A percentile compares a stretch with the other conserved stretches of the same genome.
phyloP scores from a whole-genome alignment of 139 green algal species.

The Closterium sp. region DNA sequence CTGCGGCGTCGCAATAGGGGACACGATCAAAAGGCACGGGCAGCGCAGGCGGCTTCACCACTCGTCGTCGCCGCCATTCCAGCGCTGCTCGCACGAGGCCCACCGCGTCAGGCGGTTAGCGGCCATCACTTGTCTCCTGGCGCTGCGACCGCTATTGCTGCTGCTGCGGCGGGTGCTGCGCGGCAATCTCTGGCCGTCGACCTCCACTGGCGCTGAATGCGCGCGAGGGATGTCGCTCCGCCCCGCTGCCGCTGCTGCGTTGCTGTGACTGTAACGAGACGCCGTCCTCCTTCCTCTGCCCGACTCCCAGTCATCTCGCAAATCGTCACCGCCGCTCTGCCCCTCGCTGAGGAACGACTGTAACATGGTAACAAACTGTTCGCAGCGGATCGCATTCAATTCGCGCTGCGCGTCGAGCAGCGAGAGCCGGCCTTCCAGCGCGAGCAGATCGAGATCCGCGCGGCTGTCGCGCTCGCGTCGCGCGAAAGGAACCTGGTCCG shows the following conservation, averaged over 20 bases:
- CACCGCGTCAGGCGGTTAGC: background rate
- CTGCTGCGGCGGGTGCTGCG: background rate
- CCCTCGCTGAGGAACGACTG: background rate
- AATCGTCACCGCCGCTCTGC: background rate
- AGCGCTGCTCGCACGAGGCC: background rate
- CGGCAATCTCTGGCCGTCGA: background rate
- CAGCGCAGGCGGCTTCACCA: background rate
- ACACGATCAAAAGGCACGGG: background rate
- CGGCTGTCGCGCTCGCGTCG: background rate
- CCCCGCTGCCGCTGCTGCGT: background rate
- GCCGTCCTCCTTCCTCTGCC: background rate
- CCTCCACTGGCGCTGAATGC: background rate
- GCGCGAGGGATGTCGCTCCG: background rate
- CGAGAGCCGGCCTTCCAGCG: background rate
- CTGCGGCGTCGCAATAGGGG: background rate
- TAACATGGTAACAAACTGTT: background rate
- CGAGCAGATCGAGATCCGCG: background rate
- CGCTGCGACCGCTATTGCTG: background rate
- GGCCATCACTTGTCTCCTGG: background rate
- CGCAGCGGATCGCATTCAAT: background rate
- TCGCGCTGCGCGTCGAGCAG: background rate
- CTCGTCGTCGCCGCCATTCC: background rate
- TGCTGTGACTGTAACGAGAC: background rate
- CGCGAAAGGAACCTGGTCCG: background rate
- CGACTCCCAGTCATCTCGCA: background rate